Evolutionary conservation across 1,139 yeast genomes (phyloP), one percentile per base, ranked within the genome.

Genomic region (Scheffersomyces stambukii): DNA sequence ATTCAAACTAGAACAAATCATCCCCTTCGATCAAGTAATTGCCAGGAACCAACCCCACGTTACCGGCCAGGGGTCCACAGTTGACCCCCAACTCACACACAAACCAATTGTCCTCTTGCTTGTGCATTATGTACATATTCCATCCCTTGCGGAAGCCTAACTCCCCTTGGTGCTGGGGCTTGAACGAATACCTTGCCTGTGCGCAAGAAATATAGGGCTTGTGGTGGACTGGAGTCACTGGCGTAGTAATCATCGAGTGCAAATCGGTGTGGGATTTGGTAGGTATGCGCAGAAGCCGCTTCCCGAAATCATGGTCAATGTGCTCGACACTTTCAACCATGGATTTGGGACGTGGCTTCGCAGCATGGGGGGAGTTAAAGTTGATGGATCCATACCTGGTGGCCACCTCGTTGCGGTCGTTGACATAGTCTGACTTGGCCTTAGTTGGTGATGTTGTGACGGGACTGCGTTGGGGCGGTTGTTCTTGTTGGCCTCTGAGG

Each of bases 21-120:
- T 51, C 46, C 5, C 52, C 57, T 38, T 57, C 64, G 10, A 59
- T 57, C 23, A 78, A 50, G 45, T 78, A 85, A 46, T 86, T 85
- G 34, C 89, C 83, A 8, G 96, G 95, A 3, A 88, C 91, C 30
- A 85, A 66, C 0, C 96, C 96, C 7, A 77, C 64, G 37, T 43
- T 33, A 3, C 73, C 74, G n/a, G 43, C 50, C 16, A 69, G 68
- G 12, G 2, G 16, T 8, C 72, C 73, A 16, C 75, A 65, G 34
- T 72, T 70, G n/a, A 54, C 53, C 6, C 74, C 64, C 29, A 81
- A 75, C 50, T 86, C 95, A 38, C 85, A 82, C 43, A 81, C 79
- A 80, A 82, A 86, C 95, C 96, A 86, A 19, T 88, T 86, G 47
- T 86, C 95, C 31, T 81, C 89, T 52, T 85, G 94, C 64, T 72